These are phyloP conservation scores for Trapa incisa DNA, from an alignment of 345 rosid species.

Conservation along the genomic window DNA sequence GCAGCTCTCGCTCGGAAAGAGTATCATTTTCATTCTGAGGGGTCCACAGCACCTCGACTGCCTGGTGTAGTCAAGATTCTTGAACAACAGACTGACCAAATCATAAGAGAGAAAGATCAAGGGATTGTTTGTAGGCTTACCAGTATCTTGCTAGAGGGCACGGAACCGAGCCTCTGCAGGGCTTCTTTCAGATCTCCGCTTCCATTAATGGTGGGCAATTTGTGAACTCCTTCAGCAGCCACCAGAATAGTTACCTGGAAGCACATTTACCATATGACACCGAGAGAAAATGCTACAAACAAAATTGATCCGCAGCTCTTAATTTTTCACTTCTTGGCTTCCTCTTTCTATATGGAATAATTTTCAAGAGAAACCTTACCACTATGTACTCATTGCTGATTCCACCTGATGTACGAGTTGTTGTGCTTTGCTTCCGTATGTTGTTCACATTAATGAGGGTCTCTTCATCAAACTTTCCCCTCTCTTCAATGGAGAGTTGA, in stretches of 20 bases:
- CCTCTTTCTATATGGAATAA: background rate
- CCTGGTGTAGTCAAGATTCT: slow-evolving; percentile 30
- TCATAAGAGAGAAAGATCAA: background rate
- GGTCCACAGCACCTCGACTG: slow-evolving; percentile 94
- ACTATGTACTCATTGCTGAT: slow-evolving; percentile 82
- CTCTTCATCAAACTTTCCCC: slow-evolving; percentile 90
- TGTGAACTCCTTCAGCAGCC: slow-evolving; percentile 82
- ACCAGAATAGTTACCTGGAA: slow-evolving; percentile 72
- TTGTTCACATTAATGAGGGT: slow-evolving; percentile 84
- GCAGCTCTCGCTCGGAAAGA: slow-evolving; percentile 62
- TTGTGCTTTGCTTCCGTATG: slow-evolving; percentile 54
- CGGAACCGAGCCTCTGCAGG: slow-evolving; percentile 63
- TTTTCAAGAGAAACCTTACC: slow-evolving; percentile 31
- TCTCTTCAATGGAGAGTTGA: slow-evolving; percentile 90
- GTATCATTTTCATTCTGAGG: slow-evolving; percentile 79
- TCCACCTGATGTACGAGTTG: slow-evolving; percentile 41
- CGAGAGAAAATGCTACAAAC: background rate
- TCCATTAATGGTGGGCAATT: slow-evolving; percentile 60
- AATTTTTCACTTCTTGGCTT: background rate
- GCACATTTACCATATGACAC: background rate
- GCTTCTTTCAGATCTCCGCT: slow-evolving; percentile 70
- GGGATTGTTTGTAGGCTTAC: slow-evolving; percentile 23
- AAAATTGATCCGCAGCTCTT: background rate
- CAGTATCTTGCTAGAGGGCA: slow-evolving; percentile 53
- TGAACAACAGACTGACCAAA: slow-evolving; percentile 1